phyloP scores from a whole-genome alignment of 2,329 filamentous ascomycete species.

The Diaporthe caulivora region DNA sequence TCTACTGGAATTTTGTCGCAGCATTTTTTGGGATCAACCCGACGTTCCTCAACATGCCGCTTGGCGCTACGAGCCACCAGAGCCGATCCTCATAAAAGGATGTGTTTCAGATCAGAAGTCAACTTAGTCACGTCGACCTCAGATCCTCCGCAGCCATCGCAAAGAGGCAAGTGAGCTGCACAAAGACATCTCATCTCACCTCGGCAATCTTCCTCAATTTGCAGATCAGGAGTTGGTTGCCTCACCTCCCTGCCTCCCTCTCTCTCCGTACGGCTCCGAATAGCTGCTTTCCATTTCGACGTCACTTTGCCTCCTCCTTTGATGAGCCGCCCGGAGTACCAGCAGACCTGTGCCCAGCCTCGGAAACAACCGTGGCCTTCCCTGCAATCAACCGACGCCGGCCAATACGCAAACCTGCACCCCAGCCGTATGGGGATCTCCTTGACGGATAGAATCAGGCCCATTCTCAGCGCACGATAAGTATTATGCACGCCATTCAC shows the following conservation, averaged over 20 bases:
- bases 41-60: constrained; percentile 17
- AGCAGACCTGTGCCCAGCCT: background rate
- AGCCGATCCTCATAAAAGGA: constrained; percentile 37
- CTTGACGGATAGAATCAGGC: constrained; percentile 6
- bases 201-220: constrained; percentile 20
- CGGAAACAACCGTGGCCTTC: constrained; percentile 8
- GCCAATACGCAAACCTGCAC: background rate
- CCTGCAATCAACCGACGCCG: constrained; percentile 5
- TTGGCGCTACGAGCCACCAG: constrained; percentile 29
- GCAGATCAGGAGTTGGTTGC: constrained; percentile 33
- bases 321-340: background rate
- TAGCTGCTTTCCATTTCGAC: constrained; percentile 5
- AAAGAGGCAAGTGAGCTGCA: constrained; percentile 23
- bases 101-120: constrained; percentile 37
- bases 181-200: constrained; percentile 34
- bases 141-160: constrained; percentile 20
- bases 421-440: constrained; percentile 4
- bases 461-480: background rate
- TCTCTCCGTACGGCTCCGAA: constrained; percentile 2
- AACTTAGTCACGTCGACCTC: constrained; percentile 34
- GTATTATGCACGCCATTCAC: constrained; percentile 8
- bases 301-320: background rate
- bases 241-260: background rate
- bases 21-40: constrained; percentile 27
- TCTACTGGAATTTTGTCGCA: constrained; percentile 19